Conservation (phyloP, 1,284 basidiomycete genomes). For the Nidula niveotomentosa region DNA sequence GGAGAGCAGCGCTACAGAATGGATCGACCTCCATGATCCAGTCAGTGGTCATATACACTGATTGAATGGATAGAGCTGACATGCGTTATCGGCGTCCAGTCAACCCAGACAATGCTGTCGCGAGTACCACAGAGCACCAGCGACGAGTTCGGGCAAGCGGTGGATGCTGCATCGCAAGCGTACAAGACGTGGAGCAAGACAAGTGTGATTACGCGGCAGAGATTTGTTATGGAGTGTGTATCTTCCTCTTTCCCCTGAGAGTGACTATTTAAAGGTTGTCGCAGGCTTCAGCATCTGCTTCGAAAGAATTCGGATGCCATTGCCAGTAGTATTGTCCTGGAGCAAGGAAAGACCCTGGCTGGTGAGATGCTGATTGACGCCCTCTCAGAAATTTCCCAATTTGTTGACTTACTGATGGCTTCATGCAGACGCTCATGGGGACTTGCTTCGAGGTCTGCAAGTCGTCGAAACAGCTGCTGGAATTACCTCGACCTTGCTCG, state of each 20-base stretch:
- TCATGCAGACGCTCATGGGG: conserved; percentile 84
- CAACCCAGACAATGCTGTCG: conserved; percentile 87
- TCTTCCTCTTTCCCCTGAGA: not conserved
- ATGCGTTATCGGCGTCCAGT: conserved; percentile 37
- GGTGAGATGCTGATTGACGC: conserved; percentile 38
- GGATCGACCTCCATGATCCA: conserved; percentile 88
- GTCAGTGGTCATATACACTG: conserved; percentile 42
- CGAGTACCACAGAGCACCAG: conserved; percentile 88
- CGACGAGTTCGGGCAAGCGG: conserved; percentile 85
- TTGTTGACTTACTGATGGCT: too few relatives aligned
- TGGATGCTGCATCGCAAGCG: conserved; percentile 83
- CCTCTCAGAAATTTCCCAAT: not conserved
- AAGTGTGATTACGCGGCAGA: conserved; percentile 85
- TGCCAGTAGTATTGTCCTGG: conserved; percentile 78
- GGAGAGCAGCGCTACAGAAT: conserved; percentile 75
- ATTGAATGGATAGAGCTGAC: not conserved
- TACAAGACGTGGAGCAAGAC: conserved; percentile 90
- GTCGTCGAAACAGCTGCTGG: conserved; percentile 91
- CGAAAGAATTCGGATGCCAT: conserved; percentile 78
- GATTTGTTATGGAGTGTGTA: conserved; percentile 84
- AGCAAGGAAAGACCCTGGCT: conserved; percentile 88
- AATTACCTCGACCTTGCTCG: conserved; percentile 83
- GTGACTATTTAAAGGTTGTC: not conserved
- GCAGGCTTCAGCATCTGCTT: conserved; percentile 78
- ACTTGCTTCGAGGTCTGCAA: conserved; percentile 91